Base-by-base conservation (phyloP, 1,284 basidiomycete genomes). In the Apiotrichum brassicae region DNA sequence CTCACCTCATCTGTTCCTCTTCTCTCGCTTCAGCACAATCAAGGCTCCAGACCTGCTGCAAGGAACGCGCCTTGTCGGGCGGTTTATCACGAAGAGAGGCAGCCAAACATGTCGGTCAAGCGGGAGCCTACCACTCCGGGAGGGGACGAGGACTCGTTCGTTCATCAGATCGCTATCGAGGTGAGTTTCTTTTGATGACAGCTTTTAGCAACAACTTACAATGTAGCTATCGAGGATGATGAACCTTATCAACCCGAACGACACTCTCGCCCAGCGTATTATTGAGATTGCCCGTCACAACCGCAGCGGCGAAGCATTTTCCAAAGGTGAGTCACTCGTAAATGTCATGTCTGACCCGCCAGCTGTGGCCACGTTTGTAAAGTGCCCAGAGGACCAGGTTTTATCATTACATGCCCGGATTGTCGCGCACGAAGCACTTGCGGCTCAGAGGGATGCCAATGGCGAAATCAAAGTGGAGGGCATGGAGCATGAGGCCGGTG, bases 291-390 rank as follows among this genome's bases (percentile, higher is more conserved):
- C 86, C 5, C 82, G 81, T 67, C 80, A 79, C 2, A 86, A 82
- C 59, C 66, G 81, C 2, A 60, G 80, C 19, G 65, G 66, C 3
- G 80, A 82, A 20, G 81, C 78, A 1, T 90, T 90, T 66, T 78
- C 81, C 35, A 78, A 75, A 60, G 79, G 79, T 81, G 43, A 47
- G 74, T 50, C 22, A 16, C 7, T 22, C 24, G 30, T 14, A 13
- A 25, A 6, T 35, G 7, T 16, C 9, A 4, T 7, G 36, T 38
- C 53, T 55, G 16, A 46, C 45, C 16, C 13, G 58, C 54, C 48
- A 83, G 89, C 89, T 58, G 84, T 87, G 42, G 80, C 78, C 51
- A 77, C 83, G 25, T 94, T 94, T 74, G 89, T 88, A 67, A 86
- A 88, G 75, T 92, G 93, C 66, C 79, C 85, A 63, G 82, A 78